Conservation (phyloP, 73 alveolate genomes). For the Tetrahymena borealis region DNA sequence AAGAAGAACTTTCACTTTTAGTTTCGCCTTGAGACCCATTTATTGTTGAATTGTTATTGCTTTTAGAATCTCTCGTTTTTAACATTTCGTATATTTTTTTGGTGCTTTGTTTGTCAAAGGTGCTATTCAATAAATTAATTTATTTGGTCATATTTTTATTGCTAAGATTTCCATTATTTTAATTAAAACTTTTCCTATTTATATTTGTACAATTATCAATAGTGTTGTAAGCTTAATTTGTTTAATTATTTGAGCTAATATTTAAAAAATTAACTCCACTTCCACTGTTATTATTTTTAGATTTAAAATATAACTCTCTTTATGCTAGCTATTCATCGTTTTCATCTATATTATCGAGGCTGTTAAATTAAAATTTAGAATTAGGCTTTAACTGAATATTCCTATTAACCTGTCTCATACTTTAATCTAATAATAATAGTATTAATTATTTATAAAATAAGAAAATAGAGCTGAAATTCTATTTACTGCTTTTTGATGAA, state of each 20-base stretch:
- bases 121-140: neutral
- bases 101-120: neutral
- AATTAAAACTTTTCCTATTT: neutral
- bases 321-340: neutral
- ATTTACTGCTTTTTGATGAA: neutral
- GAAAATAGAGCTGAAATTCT: no score
- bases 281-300: neutral
- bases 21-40: neutral
- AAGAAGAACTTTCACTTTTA: neutral
- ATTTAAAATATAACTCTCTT: neutral
- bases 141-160: neutral
- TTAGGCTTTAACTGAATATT: neutral
- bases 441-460: no score
- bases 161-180: no score
- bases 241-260: no score
- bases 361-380: neutral
- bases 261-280: no score
- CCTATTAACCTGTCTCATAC: neutral
- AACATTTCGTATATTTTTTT: neutral
- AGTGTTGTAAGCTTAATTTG: no score
- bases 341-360: neutral
- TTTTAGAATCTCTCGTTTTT: neutral
- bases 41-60: neutral
- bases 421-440: neutral
- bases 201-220: no score